A percentile compares a stretch with the other conserved stretches of the same genome.
phyloP scores from a whole-genome alignment of 2,329 filamentous ascomycete species.

The Penicillium sp. region DNA sequence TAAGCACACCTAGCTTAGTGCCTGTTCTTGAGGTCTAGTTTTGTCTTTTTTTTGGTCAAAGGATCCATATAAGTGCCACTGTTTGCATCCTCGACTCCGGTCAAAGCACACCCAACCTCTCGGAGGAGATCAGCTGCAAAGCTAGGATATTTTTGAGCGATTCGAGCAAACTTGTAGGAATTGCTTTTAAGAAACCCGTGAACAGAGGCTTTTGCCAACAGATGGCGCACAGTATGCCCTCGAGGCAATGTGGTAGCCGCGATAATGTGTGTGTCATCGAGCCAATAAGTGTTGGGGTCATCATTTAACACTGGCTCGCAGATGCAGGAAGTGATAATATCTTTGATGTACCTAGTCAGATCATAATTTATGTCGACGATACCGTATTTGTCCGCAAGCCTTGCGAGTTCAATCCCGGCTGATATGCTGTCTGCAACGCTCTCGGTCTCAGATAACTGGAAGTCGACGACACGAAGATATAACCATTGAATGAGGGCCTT shows the following conservation, averaged over 20 bases:
- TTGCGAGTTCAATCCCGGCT: conserved; percentile 9
- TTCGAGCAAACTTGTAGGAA: background rate
- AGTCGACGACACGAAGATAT: conserved; percentile 1
- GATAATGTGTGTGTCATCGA: background rate
- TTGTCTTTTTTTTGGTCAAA: too few relatives aligned
- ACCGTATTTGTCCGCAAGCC: conserved; percentile 5
- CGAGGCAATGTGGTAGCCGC: background rate
- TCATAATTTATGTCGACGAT: background rate
- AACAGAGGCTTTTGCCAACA: background rate
- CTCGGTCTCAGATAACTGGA: background rate
- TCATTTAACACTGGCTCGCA: too few relatives aligned
- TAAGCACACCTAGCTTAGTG: too few relatives aligned
- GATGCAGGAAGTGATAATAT: too few relatives aligned
- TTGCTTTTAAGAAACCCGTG: too few relatives aligned
- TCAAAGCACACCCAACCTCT: background rate
- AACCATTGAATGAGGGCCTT: conserved; percentile 13
- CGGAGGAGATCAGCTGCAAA: conserved; percentile 4
- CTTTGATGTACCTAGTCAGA: background rate
- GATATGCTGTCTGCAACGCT: conserved; percentile 1
- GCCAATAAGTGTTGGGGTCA: background rate
- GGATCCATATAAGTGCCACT: too few relatives aligned
- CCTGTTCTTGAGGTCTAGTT: too few relatives aligned
- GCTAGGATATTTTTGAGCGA: background rate
- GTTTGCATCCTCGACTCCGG: too few relatives aligned
- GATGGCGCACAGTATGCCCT: background rate